phyloP scores from a whole-genome alignment of 225 moss, liverwort and hornwort species.

The Ulota crispa region DNA sequence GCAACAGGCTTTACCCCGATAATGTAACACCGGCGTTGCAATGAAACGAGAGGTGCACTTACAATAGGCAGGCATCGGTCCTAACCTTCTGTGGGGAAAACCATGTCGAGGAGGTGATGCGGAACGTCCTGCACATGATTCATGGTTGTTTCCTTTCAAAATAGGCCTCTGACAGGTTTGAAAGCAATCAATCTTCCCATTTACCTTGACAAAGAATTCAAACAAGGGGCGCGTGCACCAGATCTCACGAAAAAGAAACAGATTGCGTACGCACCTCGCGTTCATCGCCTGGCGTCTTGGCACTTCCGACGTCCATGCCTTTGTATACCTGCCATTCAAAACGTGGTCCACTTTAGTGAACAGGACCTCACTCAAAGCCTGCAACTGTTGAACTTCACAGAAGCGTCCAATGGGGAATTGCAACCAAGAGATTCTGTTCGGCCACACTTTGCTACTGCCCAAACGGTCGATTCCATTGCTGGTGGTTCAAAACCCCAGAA shows the following conservation, averaged over 20 bases:
- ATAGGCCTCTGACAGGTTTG: neutral
- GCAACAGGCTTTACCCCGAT: too few species aligned
- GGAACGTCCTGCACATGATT: constrained; percentile 31
- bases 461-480: neutral
- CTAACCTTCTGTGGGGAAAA: constrained; percentile 50
- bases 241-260: neutral
- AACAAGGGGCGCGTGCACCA: neutral
- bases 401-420: neutral
- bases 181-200: neutral
- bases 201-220: neutral
- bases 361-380: neutral
- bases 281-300: constrained; percentile 51
- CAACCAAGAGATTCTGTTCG: neutral
- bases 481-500: constrained; percentile 19
- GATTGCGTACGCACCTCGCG: constrained; percentile 47
- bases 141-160: neutral
- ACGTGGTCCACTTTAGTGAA: neutral
- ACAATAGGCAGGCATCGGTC: constrained; percentile 2
- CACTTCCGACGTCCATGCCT: constrained; percentile 60
- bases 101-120: constrained; percentile 62
- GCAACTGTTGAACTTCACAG: neutral
- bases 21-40: neutral
- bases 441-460: neutral
- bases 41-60: neutral
- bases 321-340: constrained; percentile 51